Base-by-base conservation (phyloP, 495 filamentous ascomycete species). In the Aspergillus campestris region DNA sequence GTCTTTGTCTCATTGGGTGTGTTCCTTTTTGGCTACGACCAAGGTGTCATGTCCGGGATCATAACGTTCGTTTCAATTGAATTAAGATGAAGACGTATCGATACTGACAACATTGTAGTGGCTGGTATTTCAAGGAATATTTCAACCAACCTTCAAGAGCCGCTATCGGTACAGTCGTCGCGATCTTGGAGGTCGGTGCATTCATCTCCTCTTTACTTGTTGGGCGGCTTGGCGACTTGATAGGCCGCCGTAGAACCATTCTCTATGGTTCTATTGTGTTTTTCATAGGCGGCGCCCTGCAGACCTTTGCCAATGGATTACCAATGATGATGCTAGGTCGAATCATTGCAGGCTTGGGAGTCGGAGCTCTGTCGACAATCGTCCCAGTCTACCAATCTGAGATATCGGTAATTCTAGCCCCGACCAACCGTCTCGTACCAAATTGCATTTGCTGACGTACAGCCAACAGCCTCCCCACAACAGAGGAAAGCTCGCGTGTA, bases 11-110 rank as follows among this genome's bases (percentile, higher is more conserved):
- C 94, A 40, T 75, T 98, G 59, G 92, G 92, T 18, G 92, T 98
- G 24, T 98, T 98, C 55, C 72, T 98, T 24, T 98, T 98, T 64
- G 94, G 92, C 44, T 98, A 98, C 77, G 92, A 98, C 60, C 92
- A 98, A 65, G 92, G 92, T 48, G 92, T 98, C 38, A 97, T 96
- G 92, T 97, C 94, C 48, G 94, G 92, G 34, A 94, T 98, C 58
- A 96, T 98, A 67, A 96, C 86, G 89, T 95, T 74, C 53, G 86
- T 74, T 41, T 12, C 13, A n/a, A 18, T 6, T 24, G 27, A 12
- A 28, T 10, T 12, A 1, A 31, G 8, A 13, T 3, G 8, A n/a
- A 7, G 10, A 31, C 27, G 8, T 10, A 27, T 9, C 11, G 27
- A 15, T 13, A 40, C 47, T 63, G 40, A 63, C 51, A 33, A 8